Conservation (phyloP, 2,329 filamentous ascomycete species). For the Pseudocercospora macadamiae region DNA sequence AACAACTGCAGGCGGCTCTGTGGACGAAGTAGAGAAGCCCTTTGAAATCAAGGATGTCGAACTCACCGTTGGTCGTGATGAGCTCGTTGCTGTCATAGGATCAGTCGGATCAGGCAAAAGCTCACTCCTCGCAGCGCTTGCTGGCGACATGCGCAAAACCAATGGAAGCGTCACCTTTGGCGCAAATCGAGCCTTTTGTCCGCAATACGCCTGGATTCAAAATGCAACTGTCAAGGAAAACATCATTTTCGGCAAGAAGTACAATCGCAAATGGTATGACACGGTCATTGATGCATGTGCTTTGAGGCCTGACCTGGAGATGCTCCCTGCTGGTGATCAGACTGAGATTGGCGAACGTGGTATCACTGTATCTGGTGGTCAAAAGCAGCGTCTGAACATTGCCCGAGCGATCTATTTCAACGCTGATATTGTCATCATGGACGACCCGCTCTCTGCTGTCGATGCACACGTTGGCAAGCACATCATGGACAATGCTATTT, state of each 20-base stretch:
- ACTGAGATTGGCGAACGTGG: conserved; percentile 96
- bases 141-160: conserved; percentile 91
- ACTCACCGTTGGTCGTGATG: conserved; percentile 70
- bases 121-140: conserved; percentile 83
- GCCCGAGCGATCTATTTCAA: conserved; percentile 74
- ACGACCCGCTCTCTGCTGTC: conserved; percentile 63
- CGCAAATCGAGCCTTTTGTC: conserved; percentile 84
- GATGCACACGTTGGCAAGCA: conserved; percentile 65
- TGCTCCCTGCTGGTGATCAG: conserved; percentile 84
- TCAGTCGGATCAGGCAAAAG: conserved; percentile 89
- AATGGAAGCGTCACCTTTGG: conserved; percentile 73
- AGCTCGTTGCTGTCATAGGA: conserved; percentile 83
- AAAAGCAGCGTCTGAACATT: conserved; percentile 94
- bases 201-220: conserved; percentile 97
- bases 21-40: conserved; percentile 64
- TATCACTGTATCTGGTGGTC: conserved; percentile 92
- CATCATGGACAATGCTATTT: conserved; percentile 92
- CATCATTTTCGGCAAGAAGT: conserved; percentile 83
- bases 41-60: conserved; percentile 73
- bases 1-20: conserved; percentile 34
- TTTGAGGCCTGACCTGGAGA: conserved; percentile 81
- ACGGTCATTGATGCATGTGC: conserved; percentile 86
- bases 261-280: conserved; percentile 75
- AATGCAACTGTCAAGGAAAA: conserved; percentile 87
- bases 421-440: conserved; percentile 65